Conservation (phyloP, 1,284 basidiomycete genomes). For the Wolfiporia cocos region DNA sequence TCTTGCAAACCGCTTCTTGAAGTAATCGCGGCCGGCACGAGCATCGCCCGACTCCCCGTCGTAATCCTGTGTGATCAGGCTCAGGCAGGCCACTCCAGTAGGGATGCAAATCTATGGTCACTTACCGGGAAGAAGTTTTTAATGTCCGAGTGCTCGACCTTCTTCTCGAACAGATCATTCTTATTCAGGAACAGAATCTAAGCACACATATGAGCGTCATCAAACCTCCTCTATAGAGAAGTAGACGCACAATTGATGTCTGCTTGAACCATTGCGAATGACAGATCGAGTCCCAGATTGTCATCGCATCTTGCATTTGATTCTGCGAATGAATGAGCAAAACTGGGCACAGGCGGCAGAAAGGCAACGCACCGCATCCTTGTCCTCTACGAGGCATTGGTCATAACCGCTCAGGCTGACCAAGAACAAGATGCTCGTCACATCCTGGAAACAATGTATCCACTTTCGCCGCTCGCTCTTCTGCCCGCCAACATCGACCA, state of each 20-base stretch:
- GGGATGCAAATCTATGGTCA: constrained; percentile 9
- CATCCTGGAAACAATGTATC: constrained; percentile 85
- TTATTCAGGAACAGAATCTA: constrained; percentile 92
- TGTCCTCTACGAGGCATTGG: constrained; percentile 90
- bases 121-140: constrained; percentile 80
- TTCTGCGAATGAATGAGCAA: constrained; percentile 44
- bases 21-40: constrained; percentile 80
- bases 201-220: constrained; percentile 4
- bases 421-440: constrained; percentile 83
- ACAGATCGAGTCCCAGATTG: constrained; percentile 93
- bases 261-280: constrained; percentile 91
- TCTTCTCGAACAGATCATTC: constrained; percentile 83
- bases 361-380: constrained; percentile 64
- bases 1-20: constrained; percentile 80
- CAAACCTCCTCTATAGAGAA: background rate
- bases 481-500: constrained; percentile 91
- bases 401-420: constrained; percentile 89
- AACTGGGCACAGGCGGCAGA: constrained; percentile 1
- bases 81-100: no score
- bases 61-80: constrained; percentile 64
- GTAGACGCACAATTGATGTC: constrained; percentile 72
- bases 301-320: constrained; percentile 96
- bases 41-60: constrained; percentile 69
- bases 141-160: constrained; percentile 79
- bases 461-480: constrained; percentile 87